Conservation (phyloP, 345 rosid species). For the Geranium brycei region DNA sequence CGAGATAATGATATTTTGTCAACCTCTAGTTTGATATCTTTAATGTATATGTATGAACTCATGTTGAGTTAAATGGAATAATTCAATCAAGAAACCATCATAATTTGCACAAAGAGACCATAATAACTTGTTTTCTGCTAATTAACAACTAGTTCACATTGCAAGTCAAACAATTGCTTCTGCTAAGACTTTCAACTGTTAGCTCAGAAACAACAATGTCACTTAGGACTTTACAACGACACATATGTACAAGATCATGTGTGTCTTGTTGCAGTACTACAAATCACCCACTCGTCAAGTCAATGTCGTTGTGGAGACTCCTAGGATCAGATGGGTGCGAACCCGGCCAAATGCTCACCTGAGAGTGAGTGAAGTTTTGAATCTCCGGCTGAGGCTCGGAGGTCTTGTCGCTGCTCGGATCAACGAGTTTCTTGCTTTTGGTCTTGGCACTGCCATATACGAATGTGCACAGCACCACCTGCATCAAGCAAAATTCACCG, state of each 20-base stretch:
- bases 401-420: conserved; percentile 26
- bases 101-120: too few species aligned
- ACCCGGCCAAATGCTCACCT: conserved; percentile 43
- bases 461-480: conserved; percentile 93
- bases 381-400: conserved; percentile 5
- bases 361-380: conserved; percentile 28
- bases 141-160: too few species aligned
- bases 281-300: conserved; percentile 74
- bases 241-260: conserved; percentile 57
- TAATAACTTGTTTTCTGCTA: too few species aligned
- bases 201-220: too few species aligned
- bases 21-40: too few species aligned
- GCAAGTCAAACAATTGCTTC: too few species aligned
- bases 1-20: too few species aligned
- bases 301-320: conserved; percentile 64
- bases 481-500: background rate
- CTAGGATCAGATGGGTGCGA: conserved; percentile 30
- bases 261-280: conserved; percentile 33
- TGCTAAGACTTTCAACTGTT: too few species aligned
- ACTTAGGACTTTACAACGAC: conserved; percentile 42
- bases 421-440: conserved; percentile 38
- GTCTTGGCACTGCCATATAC: conserved; percentile 52
- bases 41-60: too few species aligned
- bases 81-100: too few species aligned
- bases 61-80: too few species aligned